Base-by-base conservation (phyloP, 805 yeast genomes). In the Kluyveromyces nonfermentans region DNA sequence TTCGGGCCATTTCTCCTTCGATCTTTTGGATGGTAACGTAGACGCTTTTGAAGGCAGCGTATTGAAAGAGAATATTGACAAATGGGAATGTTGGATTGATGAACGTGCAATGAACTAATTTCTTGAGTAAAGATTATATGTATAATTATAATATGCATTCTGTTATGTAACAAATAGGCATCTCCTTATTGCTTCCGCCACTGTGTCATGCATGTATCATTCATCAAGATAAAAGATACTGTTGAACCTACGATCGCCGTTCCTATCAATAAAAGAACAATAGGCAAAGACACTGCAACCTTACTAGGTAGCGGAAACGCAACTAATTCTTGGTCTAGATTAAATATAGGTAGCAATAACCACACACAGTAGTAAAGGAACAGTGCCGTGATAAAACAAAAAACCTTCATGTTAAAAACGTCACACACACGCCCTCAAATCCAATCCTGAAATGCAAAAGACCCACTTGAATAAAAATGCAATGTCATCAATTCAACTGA, bases 81-180 rank as follows among this genome's bases (percentile, higher is more conserved):
- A 65, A 16, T 84, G 95, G 87, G 76, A 73, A 50, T 72, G 79
- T 50, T 89, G 96, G 96, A 69, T 89, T 30, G 82, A 78, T 50
- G 89, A 82, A 58, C 72, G 75, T 52, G 82, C 81, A 12, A 83
- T 80, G 21, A 84, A 84, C 49, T 69, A 45, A 25, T 15, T 15
- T 21, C 15, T 38, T 18, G 8, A 38, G 14, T 38, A 28, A 38
- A 5, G 7, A 16, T 7, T 19, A 18, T 10, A 19, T 19, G n/a
- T n/a, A n/a, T n/a, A 36, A 36, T 16, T 7, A 20, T 22, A 35
- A n/a, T 35, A 20, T 19, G 16, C 16, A 18, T 18, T 8, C 39
- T 17, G 21, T 17, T 35, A 18, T 15, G n/a, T 17, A 18, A 12
- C 12, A n/a, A 35, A 35, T 35, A 18, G 17, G 20, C 17, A n/a